These are phyloP conservation scores for Sporothrix pallida DNA, from an alignment of 2,329 filamentous ascomycete genomes.

Conservation along the genomic window DNA sequence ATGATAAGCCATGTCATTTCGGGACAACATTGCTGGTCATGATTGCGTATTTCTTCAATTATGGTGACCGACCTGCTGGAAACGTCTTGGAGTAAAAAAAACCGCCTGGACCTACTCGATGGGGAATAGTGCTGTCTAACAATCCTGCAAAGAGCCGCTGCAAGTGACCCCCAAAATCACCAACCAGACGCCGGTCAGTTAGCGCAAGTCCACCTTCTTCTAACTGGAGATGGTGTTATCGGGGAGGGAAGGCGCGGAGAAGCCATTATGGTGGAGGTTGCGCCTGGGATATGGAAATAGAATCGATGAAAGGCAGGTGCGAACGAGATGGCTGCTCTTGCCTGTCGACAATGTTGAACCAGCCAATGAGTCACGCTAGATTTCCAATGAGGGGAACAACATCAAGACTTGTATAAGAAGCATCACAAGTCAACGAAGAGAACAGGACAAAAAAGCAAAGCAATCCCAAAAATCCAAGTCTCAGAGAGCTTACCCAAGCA, in stretches of 20 bases:
- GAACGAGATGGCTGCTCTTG: background rate
- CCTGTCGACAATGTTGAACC: background rate
- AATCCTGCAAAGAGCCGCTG: background rate
- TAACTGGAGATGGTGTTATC: constrained; percentile 19
- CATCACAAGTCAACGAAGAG: background rate
- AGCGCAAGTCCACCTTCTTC: background rate
- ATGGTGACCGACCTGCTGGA: background rate
- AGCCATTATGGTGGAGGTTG: background rate
- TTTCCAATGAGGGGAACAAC: constrained; percentile 9
- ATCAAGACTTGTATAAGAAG: background rate
- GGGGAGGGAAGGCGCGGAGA: constrained; percentile 11
- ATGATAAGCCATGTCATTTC: background rate
- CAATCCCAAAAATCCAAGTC: background rate
- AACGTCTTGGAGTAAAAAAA: background rate
- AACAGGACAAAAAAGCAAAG: background rate
- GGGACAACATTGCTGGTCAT: background rate
- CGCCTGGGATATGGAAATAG: constrained; percentile 3
- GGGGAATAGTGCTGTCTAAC: constrained; percentile 19
- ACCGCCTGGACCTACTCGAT: constrained; percentile 30
- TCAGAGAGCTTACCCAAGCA: background rate
- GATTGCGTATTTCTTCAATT: background rate
- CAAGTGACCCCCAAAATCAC: constrained; percentile 20
- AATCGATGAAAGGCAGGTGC: background rate
- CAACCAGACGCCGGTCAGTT: background rate
- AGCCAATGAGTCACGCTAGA: constrained; percentile 32